A percentile compares a stretch with the other conserved stretches of the same genome.
phyloP scores from a whole-genome alignment of 2,329 filamentous ascomycete genomes.

The Monosporascus ibericus region DNA sequence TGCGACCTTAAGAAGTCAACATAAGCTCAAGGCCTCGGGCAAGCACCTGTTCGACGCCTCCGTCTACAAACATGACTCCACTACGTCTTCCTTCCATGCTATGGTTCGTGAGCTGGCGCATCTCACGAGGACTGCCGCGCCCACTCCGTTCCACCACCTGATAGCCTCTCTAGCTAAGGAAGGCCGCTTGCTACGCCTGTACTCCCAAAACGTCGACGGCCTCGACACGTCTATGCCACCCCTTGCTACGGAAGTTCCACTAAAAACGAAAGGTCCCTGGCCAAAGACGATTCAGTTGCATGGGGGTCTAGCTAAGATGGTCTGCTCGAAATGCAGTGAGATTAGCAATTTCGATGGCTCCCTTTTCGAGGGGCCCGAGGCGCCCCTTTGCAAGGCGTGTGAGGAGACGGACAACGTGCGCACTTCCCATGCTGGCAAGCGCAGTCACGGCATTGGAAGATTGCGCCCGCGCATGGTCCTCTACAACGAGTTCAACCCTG shows the following conservation, averaged over 20 bases:
- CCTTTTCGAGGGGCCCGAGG: constrained; percentile 76
- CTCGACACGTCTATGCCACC: constrained; percentile 82
- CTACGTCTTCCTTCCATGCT: constrained; percentile 86
- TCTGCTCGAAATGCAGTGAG: constrained; percentile 85
- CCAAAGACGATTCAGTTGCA: constrained; percentile 90
- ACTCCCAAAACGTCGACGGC: constrained; percentile 95
- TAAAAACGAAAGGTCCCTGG: constrained; percentile 83
- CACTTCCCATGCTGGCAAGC: constrained; percentile 69
- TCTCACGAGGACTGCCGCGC: constrained; percentile 68
- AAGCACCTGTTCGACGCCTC: constrained; percentile 97
- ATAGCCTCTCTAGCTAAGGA: constrained; percentile 85
- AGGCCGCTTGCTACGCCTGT: constrained; percentile 80
- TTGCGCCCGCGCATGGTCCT: constrained; percentile 89
- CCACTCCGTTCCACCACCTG: constrained; percentile 89
- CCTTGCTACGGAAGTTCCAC: constrained; percentile 71
- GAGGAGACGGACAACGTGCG: constrained; percentile 69
- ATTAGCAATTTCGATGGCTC: constrained; percentile 70
- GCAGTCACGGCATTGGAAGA: constrained; percentile 87
- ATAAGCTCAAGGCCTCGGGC: constrained; percentile 87
- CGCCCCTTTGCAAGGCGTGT: constrained; percentile 74
- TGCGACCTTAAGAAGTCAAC: constrained; percentile 73
- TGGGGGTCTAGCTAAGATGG: constrained; percentile 91
- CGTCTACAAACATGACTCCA: constrained; percentile 86
- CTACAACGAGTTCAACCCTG: constrained; percentile 96
- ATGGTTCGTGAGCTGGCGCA: constrained; percentile 89